Evolutionary conservation across 331 rosid species (phyloP).

Genomic region (Ulmus americana): DNA sequence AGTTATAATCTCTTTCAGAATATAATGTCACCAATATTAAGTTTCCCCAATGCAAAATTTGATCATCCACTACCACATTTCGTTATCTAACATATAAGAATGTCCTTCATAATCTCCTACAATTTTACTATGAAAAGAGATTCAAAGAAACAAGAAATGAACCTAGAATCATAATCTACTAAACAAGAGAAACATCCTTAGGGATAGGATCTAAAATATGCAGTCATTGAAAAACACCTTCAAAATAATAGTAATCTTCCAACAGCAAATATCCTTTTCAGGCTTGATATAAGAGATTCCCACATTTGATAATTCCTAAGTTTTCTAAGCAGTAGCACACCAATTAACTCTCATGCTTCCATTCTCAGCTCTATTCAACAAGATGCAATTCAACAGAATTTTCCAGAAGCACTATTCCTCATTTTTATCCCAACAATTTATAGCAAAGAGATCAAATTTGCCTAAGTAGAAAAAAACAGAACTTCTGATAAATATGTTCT

Average conservation of each 20-base stretch:
- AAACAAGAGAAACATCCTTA: neutral
- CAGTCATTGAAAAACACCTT: slow-evolving; percentile 4
- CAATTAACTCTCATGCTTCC: neutral
- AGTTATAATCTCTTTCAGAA: neutral
- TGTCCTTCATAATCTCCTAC: too few species aligned
- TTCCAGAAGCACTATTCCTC: neutral
- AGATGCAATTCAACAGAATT: neutral
- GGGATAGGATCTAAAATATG: neutral
- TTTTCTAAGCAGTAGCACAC: neutral
- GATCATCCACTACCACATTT: neutral
- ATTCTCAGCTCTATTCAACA: neutral
- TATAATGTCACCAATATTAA: neutral
- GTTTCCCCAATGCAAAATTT: neutral
- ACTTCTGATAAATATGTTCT: neutral
- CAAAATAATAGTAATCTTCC: neutral
- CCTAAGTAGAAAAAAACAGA: neutral
- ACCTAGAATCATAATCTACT: neutral
- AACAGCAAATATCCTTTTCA: neutral
- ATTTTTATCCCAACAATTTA: neutral
- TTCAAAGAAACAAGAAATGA: neutral
- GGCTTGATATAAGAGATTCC: neutral
- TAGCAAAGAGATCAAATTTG: neutral
- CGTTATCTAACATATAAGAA: neutral
- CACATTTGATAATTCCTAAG: neutral
- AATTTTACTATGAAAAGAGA: too few species aligned